phyloP scores from a whole-genome alignment of 306 rosid genomes.

The Purshia tridentata region DNA sequence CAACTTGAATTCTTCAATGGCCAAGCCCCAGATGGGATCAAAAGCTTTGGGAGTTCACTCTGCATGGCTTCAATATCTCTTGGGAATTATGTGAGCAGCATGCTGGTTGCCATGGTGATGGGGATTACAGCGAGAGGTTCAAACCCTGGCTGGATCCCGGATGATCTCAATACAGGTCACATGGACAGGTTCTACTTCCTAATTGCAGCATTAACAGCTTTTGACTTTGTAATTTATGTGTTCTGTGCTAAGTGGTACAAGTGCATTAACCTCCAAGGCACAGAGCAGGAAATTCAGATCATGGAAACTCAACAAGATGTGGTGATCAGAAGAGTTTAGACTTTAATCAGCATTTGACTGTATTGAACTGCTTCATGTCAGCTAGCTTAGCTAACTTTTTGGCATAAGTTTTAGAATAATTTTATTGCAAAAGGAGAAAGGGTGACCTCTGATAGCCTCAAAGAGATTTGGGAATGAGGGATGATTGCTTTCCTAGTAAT shows the following conservation, averaged over 20 bases:
- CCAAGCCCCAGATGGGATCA: conserved; percentile 69
- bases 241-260: conserved; percentile 57
- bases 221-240: conserved; percentile 46
- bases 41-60: conserved; percentile 72
- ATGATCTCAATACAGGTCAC: conserved; percentile 56
- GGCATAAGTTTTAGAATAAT: neutral
- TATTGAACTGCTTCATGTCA: too few relatives aligned
- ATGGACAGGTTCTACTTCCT: conserved; percentile 70
- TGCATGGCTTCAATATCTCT: conserved; percentile 77
- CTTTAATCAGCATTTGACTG: too few relatives aligned
- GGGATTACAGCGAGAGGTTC: conserved; percentile 42
- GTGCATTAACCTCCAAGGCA: conserved; percentile 22
- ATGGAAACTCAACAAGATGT: neutral
- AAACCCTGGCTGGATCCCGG: conserved; percentile 67
- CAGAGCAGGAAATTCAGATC: neutral
- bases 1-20: conserved; percentile 73
- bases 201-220: conserved; percentile 47
- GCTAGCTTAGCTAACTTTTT: neutral
- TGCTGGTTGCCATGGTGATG: conserved; percentile 57
- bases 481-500: conserved; percentile 7
- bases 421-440: neutral
- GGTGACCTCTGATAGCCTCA: neutral
- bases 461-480: neutral
- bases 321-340: conserved; percentile 3
- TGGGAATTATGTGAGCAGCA: conserved; percentile 63